Evolutionary conservation across 2,329 filamentous ascomycete genomes (phyloP).

Genomic region (Stagonosporopsis vannaccii): DNA sequence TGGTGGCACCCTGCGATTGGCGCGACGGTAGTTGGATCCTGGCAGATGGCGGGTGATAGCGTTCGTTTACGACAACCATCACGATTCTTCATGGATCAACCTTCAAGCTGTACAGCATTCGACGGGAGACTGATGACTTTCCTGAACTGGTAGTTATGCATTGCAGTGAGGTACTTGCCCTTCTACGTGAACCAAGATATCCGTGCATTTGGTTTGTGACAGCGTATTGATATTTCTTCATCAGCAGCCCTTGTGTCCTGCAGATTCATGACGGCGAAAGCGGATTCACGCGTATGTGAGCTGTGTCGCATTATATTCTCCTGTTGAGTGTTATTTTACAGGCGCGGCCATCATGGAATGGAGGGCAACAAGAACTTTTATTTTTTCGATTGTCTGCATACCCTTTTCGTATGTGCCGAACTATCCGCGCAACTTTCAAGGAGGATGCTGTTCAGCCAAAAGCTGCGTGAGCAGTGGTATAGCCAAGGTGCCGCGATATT

Average conservation of each 20-base stretch:
- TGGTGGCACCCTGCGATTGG: slow-evolving; percentile 16
- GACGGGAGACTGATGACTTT: slow-evolving; percentile 10
- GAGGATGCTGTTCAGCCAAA: background rate
- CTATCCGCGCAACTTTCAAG: background rate
- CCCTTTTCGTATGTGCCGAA: too few species aligned
- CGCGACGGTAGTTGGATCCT: slow-evolving; percentile 4
- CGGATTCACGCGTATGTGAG: background rate
- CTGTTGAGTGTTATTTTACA: too few species aligned
- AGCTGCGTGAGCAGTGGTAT: background rate
- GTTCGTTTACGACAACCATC: slow-evolving; percentile 21
- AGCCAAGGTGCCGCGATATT: background rate
- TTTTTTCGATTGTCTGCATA: too few species aligned
- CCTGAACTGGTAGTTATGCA: slow-evolving; percentile 1
- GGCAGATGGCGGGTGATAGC: slow-evolving; percentile 2
- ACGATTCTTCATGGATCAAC: slow-evolving; percentile 30
- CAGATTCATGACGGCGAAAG: background rate
- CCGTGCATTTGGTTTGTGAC: background rate
- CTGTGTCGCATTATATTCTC: too few species aligned
- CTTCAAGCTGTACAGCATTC: slow-evolving; percentile 29
- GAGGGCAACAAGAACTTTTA: background rate
- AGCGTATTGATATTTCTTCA: background rate
- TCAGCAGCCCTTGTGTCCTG: background rate
- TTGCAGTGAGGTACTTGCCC: background rate
- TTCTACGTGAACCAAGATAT: background rate
- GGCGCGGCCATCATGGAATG: too few species aligned